phyloP scores from a whole-genome alignment of 192 early-diverging fungal genomes.

The Entomortierella lignicola region DNA sequence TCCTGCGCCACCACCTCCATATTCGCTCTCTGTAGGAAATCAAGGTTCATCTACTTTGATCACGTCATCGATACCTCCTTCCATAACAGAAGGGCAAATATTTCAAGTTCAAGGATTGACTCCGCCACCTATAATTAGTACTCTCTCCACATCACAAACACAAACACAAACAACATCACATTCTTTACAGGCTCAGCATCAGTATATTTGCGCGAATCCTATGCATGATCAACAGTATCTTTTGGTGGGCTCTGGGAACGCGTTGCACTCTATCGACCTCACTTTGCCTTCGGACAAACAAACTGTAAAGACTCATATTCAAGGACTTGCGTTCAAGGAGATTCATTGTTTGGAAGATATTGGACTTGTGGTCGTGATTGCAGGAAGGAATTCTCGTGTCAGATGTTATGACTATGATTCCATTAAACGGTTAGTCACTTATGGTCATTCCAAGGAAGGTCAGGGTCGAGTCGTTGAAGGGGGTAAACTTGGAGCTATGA shows the following conservation, averaged over 20 bases:
- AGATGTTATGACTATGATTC: conserved; percentile 51
- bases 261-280: conserved; percentile 47
- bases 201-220: conserved; percentile 39
- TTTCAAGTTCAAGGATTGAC: conserved; percentile 45
- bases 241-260: conserved; percentile 34
- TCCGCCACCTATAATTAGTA: neutral
- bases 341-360: conserved; percentile 50
- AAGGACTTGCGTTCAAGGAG: conserved; percentile 40
- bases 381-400: conserved; percentile 38
- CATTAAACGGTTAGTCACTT: conserved; percentile 32
- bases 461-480: conserved; percentile 32
- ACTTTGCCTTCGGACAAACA: conserved; percentile 31
- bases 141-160: too few relatives aligned
- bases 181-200: neutral
- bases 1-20: too few relatives aligned
- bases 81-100: conserved; percentile 35
- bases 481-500: conserved; percentile 27
- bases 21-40: conserved; percentile 8
- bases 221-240: conserved; percentile 56
- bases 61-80: neutral
- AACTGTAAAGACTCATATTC: conserved; percentile 37
- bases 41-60: conserved; percentile 15
- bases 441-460: conserved; percentile 49
- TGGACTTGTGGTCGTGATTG: conserved; percentile 44
- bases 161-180: neutral